A percentile compares a stretch with the other conserved stretches of the same genome.
phyloP scores from a whole-genome alignment of 1,284 basidiomycete species.

The Veloporphyrellus conicus region DNA sequence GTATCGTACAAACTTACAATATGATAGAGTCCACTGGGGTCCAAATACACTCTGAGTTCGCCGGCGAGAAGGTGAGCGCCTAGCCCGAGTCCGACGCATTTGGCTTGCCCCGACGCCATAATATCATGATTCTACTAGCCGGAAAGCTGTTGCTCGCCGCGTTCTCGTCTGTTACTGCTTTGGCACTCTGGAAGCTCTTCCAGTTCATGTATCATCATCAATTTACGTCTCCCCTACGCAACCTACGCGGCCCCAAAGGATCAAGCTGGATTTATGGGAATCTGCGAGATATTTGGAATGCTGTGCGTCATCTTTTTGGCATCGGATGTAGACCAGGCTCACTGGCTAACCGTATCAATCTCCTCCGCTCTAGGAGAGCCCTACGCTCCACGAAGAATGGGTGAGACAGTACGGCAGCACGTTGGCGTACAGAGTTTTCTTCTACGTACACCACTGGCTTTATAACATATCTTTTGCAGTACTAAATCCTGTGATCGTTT shows the following conservation, averaged over 20 bases:
- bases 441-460: slow-evolving; percentile 40
- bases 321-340: not conserved
- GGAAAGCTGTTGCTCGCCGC: slow-evolving; percentile 8
- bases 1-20: too few relatives aligned
- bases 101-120: too few relatives aligned
- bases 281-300: slow-evolving; percentile 41
- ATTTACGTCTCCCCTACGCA: slow-evolving; percentile 41
- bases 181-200: slow-evolving; percentile 34
- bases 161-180: slow-evolving; percentile 18
- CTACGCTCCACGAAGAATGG: slow-evolving; percentile 48
- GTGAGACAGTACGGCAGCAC: slow-evolving; percentile 49
- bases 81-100: too few relatives aligned
- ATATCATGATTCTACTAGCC: slow-evolving; percentile 17
- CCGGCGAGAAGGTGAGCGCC: too few relatives aligned
- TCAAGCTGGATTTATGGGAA: slow-evolving; percentile 53
- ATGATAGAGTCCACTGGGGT: too few relatives aligned
- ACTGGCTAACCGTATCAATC: not conserved
- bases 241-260: slow-evolving; percentile 49
- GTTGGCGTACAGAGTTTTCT: slow-evolving; percentile 43
- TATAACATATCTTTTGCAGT: not conserved
- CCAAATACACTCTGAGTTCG: too few relatives aligned
- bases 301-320: slow-evolving; percentile 29
- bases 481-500: not conserved
- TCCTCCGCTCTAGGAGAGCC: slow-evolving; percentile 31
- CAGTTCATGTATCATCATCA: slow-evolving; percentile 18